phyloP scores from a whole-genome alignment of 768 basidiomycete genomes.

The Leucogyrophana mollusca region DNA sequence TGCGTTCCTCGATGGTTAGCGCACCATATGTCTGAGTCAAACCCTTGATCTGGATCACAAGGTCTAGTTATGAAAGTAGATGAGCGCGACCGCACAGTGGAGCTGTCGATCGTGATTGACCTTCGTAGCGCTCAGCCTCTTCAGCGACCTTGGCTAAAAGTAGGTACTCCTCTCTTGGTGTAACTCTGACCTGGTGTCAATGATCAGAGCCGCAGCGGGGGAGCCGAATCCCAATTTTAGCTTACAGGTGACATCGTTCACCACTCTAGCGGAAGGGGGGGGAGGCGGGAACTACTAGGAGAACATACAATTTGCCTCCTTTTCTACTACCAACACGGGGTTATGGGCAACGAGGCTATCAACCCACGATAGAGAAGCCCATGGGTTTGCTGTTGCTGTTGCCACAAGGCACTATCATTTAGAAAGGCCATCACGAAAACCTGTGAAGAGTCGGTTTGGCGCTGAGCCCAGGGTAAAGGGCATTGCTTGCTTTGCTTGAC shows the following conservation, averaged over 20 bases:
- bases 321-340: conserved; percentile 27
- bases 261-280: neutral
- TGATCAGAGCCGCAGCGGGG: neutral
- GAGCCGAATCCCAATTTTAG: neutral
- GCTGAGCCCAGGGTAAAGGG: conserved; percentile 30
- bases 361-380: conserved; percentile 7
- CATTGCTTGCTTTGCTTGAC: conserved; percentile 1
- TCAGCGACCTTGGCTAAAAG: conserved; percentile 81
- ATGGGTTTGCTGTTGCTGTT: conserved; percentile 9
- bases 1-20: conserved; percentile 83
- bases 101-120: conserved; percentile 35
- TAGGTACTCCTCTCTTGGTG: conserved; percentile 40
- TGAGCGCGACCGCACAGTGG: neutral
- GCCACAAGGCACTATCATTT: conserved; percentile 14
- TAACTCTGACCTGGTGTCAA: conserved; percentile 24
- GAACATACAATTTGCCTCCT: conserved; percentile 11
- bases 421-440: conserved; percentile 1
- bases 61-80: conserved; percentile 46
- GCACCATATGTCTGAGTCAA: conserved; percentile 67
- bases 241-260: conserved; percentile 7
- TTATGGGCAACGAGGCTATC: conserved; percentile 24
- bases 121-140: conserved; percentile 88
- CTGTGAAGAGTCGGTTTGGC: conserved; percentile 5
- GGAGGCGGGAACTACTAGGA: neutral
- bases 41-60: conserved; percentile 75